phyloP scores from a whole-genome alignment of 371 early-diverging fungal species.

The Mortierella sp. region DNA sequence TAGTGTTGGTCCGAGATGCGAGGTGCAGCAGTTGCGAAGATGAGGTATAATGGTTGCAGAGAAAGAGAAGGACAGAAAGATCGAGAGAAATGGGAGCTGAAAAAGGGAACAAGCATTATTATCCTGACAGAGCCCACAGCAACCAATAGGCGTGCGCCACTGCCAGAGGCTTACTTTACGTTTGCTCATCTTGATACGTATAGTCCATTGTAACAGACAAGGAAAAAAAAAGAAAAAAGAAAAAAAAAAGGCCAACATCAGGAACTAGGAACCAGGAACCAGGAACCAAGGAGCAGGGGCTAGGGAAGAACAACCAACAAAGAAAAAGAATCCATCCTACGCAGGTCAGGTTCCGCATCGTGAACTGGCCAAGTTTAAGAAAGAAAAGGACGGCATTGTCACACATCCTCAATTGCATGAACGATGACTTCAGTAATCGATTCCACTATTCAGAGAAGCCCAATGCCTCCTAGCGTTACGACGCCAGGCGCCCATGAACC shows the following conservation, averaged over 20 bases:
- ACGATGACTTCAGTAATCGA: slow-evolving; percentile 1
- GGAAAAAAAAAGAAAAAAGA: too few species aligned
- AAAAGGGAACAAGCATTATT: slow-evolving; percentile 2
- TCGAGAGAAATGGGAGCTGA: background rate
- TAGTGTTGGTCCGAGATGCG: slow-evolving; percentile 1
- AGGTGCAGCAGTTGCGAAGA: slow-evolving; percentile 29
- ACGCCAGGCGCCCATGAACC: slow-evolving; percentile 3
- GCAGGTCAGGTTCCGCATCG: background rate
- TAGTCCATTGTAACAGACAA: background rate
- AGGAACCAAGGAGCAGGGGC: background rate
- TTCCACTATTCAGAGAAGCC: slow-evolving; percentile 2
- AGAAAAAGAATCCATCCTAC: background rate
- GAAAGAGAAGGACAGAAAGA: slow-evolving; percentile 10
- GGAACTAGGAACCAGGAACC: background rate
- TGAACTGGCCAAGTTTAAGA: background rate
- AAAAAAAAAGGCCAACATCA: background rate
- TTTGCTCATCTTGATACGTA: background rate
- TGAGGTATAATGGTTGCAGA: slow-evolving; percentile 4
- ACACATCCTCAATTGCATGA: background rate
- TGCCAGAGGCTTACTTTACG: background rate
- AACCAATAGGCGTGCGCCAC: slow-evolving; percentile 45
- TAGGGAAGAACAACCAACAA: background rate
- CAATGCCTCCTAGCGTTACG: slow-evolving; percentile 13
- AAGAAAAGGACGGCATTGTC: background rate
- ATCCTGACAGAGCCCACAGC: background rate